Conservation (phyloP, 2,329 filamentous ascomycete genomes). For the Fonsecaea pugnacius region DNA sequence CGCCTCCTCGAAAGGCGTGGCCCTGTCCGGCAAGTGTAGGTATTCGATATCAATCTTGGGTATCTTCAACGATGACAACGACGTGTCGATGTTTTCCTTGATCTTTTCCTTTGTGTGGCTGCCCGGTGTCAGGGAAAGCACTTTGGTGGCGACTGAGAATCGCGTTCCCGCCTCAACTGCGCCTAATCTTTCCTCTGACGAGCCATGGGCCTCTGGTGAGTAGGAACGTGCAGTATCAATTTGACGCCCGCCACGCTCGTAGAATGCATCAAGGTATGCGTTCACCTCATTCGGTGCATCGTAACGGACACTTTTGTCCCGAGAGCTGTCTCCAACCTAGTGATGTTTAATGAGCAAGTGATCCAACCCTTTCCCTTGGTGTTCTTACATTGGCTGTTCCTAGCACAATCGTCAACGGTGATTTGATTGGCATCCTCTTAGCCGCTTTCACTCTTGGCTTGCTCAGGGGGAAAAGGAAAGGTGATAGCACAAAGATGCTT, state of each 20-base stretch:
- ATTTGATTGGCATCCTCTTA: neutral
- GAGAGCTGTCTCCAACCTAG: conserved; percentile 9
- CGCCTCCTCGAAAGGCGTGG: conserved; percentile 47
- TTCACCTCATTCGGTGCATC: conserved; percentile 29
- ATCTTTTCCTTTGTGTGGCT: conserved; percentile 5
- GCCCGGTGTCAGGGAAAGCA: neutral
- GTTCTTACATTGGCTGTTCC: neutral
- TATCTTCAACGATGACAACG: conserved; percentile 45
- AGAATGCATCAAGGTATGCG: conserved; percentile 41
- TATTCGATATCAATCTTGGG: conserved; percentile 56
- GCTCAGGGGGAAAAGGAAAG: neutral
- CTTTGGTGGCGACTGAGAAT: conserved; percentile 13
- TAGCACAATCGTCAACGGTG: conserved; percentile 2
- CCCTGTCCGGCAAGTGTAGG: conserved; percentile 52
- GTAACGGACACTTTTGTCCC: neutral
- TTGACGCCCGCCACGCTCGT: conserved; percentile 37
- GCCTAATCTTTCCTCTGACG: conserved; percentile 49
- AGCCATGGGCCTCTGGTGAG: conserved; percentile 33
- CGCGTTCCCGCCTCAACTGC: conserved; percentile 17
- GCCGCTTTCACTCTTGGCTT: neutral
- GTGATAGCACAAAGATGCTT: neutral
- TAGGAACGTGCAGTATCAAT: conserved; percentile 43
- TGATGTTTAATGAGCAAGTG: conserved; percentile 52
- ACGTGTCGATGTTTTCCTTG: conserved; percentile 19
- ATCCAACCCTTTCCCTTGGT: neutral